phyloP scores from a whole-genome alignment of 2,329 filamentous ascomycete genomes.

The Chaetoscypha palmicola region DNA sequence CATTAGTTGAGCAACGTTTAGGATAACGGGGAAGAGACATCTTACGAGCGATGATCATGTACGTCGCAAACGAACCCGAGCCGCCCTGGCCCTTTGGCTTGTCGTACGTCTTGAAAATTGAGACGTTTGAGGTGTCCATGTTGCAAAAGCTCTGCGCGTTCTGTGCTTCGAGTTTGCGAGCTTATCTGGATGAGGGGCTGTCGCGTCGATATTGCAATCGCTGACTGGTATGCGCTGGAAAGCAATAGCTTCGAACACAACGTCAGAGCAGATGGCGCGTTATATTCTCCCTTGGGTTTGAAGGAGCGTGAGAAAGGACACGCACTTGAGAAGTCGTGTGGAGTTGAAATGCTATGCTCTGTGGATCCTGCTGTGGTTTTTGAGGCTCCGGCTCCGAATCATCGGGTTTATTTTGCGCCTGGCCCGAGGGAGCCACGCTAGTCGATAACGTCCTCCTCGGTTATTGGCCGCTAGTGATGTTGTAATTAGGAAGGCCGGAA shows the following conservation, averaged over 20 bases:
- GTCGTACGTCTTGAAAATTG: slow-evolving; percentile 31
- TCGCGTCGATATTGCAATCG: neutral
- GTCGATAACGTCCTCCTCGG: neutral
- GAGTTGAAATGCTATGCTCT: neutral
- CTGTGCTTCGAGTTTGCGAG: too few species aligned
- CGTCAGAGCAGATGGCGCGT: too few species aligned
- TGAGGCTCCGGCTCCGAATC: neutral
- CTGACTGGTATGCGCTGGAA: too few species aligned
- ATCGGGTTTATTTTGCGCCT: neutral
- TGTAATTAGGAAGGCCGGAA: neutral
- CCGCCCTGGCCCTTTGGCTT: slow-evolving; percentile 32
- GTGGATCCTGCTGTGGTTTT: neutral
- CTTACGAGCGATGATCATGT: slow-evolving; percentile 93
- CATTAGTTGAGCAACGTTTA: slow-evolving; percentile 15
- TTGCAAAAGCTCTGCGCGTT: too few species aligned
- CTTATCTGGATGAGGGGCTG: slow-evolving; percentile 6
- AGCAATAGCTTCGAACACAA: too few species aligned
- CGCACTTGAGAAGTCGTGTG: neutral
- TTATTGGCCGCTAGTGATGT: neutral
- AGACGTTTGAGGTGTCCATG: slow-evolving; percentile 29
- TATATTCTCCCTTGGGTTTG: too few species aligned
- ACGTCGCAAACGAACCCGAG: slow-evolving; percentile 79
- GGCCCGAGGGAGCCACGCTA: neutral
- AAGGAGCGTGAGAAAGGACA: too few species aligned
- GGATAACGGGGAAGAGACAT: slow-evolving; percentile 6